phyloP scores from a whole-genome alignment of 176 grass and related monocot genomes.

The Zea luxurians region DNA sequence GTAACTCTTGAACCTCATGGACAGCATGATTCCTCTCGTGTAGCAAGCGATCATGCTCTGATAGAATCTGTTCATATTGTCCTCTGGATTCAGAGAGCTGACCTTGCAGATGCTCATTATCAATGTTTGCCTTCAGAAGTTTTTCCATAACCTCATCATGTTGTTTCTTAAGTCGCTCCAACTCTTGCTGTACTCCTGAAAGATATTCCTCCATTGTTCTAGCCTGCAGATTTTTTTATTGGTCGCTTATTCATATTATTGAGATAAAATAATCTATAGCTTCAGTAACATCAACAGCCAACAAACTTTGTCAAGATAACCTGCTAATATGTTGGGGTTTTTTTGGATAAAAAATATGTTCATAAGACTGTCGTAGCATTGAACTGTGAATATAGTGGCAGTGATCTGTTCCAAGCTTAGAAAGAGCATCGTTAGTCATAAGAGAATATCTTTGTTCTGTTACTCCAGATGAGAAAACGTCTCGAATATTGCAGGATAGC shows the following conservation, averaged over 20 bases:
- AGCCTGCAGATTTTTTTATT: slow-evolving; percentile 16
- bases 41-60: slow-evolving; percentile 45
- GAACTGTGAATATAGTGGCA: background rate
- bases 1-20: slow-evolving; percentile 44
- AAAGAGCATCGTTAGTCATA: background rate
- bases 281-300: slow-evolving; percentile 13
- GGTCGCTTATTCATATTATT: background rate
- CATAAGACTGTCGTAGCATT: slow-evolving; percentile 6
- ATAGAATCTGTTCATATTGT: slow-evolving; percentile 34
- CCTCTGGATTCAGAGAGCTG: slow-evolving; percentile 43
- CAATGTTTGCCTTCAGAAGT: slow-evolving; percentile 24
- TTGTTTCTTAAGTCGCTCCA: slow-evolving; percentile 27
- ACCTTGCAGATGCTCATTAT: slow-evolving; percentile 35
- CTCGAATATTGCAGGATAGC: background rate
- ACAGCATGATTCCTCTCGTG: slow-evolving; percentile 44
- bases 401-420: background rate
- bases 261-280: background rate
- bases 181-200: slow-evolving; percentile 38
- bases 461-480: background rate
- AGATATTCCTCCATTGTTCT: slow-evolving; percentile 44
- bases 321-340: background rate
- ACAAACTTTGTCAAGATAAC: background rate
- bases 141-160: slow-evolving; percentile 18
- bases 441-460: background rate
- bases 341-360: slow-evolving; percentile 5